Percentiles rank a stretch among this genome's conserved stretches.
These are phyloP conservation scores for Candida yuanshanica DNA, from an alignment of 805 yeast species.

Conservation along the genomic window DNA sequence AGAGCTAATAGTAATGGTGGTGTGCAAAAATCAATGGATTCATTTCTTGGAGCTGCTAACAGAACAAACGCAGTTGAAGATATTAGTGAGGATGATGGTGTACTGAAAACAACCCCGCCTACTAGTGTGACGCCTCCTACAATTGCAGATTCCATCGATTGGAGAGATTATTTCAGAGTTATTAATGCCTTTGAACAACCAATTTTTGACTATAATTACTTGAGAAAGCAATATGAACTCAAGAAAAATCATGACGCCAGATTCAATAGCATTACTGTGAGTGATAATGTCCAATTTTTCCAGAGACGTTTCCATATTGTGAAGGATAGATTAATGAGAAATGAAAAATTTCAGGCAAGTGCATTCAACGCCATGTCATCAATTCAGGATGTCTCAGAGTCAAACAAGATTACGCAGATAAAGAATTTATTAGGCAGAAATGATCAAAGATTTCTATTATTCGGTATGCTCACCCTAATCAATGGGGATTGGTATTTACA, in stretches of 20 bases:
- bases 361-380: conserved; percentile 30
- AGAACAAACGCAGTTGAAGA: conserved; percentile 12
- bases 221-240: conserved; percentile 55
- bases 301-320: conserved; percentile 54
- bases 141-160: conserved; percentile 36
- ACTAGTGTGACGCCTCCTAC: conserved; percentile 24
- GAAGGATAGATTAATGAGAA: conserved; percentile 67
- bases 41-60: not conserved
- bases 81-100: conserved; percentile 11
- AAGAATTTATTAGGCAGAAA: conserved; percentile 85
- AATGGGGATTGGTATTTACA: conserved; percentile 72
- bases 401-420: conserved; percentile 52
- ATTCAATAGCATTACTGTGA: conserved; percentile 23
- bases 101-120: conserved; percentile 16
- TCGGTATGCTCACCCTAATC: conserved; percentile 68
- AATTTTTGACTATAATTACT: conserved; percentile 52
- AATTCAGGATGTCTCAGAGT: conserved; percentile 12
- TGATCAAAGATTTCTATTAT: conserved; percentile 65
- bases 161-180: conserved; percentile 69
- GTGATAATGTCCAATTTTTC: conserved; percentile 36
- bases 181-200: conserved; percentile 65
- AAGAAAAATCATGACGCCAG: conserved; percentile 14
- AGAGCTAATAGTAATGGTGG: not conserved
- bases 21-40: not conserved
- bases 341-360: conserved; percentile 58